These are phyloP conservation scores for Fusarium sp. DNA, from an alignment of 2,329 filamentous ascomycete genomes.

Conservation along the genomic window DNA sequence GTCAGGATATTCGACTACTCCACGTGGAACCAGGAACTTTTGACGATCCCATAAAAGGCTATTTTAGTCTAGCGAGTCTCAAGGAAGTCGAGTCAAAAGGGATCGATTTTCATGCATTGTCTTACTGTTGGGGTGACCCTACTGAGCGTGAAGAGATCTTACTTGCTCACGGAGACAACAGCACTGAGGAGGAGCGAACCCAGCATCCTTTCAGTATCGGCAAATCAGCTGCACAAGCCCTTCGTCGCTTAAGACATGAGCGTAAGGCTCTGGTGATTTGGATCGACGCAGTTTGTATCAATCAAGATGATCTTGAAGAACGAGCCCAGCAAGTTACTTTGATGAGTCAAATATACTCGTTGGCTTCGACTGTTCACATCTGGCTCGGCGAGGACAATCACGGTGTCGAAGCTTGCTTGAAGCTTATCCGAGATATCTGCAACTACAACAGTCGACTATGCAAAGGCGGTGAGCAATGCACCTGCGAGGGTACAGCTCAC, in stretches of 20 bases:
- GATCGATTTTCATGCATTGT: conserved; percentile 22
- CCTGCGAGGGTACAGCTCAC: conserved; percentile 24
- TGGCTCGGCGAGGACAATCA: conserved; percentile 35
- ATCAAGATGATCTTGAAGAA: conserved; percentile 39
- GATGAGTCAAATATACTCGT: conserved; percentile 38
- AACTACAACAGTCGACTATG: conserved; percentile 25
- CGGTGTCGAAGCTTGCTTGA: conserved; percentile 12
- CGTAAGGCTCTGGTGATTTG: conserved; percentile 7
- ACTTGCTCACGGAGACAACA: neutral
- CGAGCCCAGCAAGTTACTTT: conserved; percentile 37
- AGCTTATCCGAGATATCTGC: conserved; percentile 31
- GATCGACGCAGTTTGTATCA: conserved; percentile 46
- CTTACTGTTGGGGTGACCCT: conserved; percentile 38
- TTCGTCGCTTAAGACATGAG: conserved; percentile 3
- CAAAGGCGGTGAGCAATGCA: conserved; percentile 3
- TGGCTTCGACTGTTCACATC: conserved; percentile 13
- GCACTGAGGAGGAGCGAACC: fast-evolving
- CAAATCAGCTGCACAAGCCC: conserved; percentile 16
- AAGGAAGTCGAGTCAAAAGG: neutral
- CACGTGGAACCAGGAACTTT: conserved; percentile 23
- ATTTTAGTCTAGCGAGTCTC: conserved; percentile 16
- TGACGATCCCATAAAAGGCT: conserved; percentile 17
- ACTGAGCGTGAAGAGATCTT: conserved; percentile 16
- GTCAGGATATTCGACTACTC: conserved; percentile 26
- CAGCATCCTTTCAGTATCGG: conserved; percentile 20